These are phyloP conservation scores for Russula vinacea DNA, from an alignment of 768 basidiomycete genomes.

Conservation along the genomic window DNA sequence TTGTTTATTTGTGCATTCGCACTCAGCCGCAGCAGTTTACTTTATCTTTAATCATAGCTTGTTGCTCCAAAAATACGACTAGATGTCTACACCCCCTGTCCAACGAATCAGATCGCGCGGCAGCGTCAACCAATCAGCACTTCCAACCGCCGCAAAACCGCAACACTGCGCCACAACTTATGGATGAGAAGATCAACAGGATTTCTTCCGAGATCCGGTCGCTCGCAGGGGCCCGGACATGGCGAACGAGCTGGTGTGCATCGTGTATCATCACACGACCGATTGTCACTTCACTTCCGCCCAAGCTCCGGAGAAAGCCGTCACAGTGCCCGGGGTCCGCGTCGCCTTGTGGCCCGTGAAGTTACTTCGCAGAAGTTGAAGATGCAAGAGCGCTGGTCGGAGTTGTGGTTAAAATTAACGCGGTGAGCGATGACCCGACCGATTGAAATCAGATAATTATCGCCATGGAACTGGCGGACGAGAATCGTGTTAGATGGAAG, in stretches of 20 bases:
- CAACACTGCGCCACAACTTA: neutral
- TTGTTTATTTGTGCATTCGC: too few species aligned
- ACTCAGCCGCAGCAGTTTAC: too few species aligned
- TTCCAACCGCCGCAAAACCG: too few species aligned
- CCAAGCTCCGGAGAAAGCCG: slow-evolving; percentile 9
- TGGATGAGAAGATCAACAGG: neutral
- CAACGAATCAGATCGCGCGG: too few species aligned
- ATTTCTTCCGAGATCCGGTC: neutral
- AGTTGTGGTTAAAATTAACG: slow-evolving; percentile 15
- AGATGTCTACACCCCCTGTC: too few species aligned
- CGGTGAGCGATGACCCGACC: slow-evolving; percentile 3
- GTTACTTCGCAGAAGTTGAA: neutral
- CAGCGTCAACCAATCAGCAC: too few species aligned
- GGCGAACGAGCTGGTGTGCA: neutral
- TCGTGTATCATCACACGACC: neutral
- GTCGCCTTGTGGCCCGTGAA: neutral
- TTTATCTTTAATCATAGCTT: neutral
- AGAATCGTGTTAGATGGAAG: neutral
- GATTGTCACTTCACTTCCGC: slow-evolving; percentile 14
- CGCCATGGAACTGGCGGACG: slow-evolving; percentile 10
- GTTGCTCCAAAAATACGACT: neutral
- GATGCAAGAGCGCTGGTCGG: neutral
- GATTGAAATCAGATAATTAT: slow-evolving; percentile 19
- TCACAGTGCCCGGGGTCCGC: neutral
- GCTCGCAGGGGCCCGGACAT: neutral